phyloP scores from a whole-genome alignment of 129 eudicot genomes.

The Chrysanthemum makinoi region DNA sequence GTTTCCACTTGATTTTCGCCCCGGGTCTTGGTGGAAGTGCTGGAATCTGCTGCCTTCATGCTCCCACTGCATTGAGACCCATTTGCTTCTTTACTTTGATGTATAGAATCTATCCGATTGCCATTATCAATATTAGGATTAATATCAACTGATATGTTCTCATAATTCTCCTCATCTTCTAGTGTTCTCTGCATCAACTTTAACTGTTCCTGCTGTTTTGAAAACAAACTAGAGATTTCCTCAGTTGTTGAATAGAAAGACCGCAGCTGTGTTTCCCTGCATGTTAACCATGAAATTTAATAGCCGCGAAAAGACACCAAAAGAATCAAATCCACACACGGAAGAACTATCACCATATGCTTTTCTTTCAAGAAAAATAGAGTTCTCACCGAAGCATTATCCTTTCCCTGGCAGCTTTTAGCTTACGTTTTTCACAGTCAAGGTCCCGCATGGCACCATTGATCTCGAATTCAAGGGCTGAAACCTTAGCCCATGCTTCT shows the following conservation, averaged over 20 bases:
- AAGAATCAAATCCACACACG: neutral
- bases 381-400: conserved; percentile 88
- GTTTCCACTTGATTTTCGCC: conserved; percentile 31
- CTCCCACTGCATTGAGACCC: conserved; percentile 39
- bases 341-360: neutral
- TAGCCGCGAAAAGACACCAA: conserved; percentile 1
- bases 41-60: conserved; percentile 40
- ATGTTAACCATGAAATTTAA: conserved; percentile 22
- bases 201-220: conserved; percentile 95
- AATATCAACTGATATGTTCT: conserved; percentile 56
- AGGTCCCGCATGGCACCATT: conserved; percentile 91
- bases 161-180: conserved; percentile 90
- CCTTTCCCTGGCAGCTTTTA: conserved; percentile 89
- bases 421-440: conserved; percentile 74
- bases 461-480: conserved; percentile 92
- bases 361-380: neutral
- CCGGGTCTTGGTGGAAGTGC: conserved; percentile 42
- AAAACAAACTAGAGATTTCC: conserved; percentile 67
- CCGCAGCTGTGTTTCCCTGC: conserved; percentile 95
- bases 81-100: conserved; percentile 37
- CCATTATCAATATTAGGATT: conserved; percentile 35
- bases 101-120: conserved; percentile 24
- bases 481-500: conserved; percentile 98
- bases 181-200: conserved; percentile 89
- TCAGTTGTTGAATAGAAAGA: conserved; percentile 97